Percentiles rank a stretch among this genome's conserved stretches.
phyloP scores from a whole-genome alignment of 78 protist species.

The Kipferlia bialata region DNA sequence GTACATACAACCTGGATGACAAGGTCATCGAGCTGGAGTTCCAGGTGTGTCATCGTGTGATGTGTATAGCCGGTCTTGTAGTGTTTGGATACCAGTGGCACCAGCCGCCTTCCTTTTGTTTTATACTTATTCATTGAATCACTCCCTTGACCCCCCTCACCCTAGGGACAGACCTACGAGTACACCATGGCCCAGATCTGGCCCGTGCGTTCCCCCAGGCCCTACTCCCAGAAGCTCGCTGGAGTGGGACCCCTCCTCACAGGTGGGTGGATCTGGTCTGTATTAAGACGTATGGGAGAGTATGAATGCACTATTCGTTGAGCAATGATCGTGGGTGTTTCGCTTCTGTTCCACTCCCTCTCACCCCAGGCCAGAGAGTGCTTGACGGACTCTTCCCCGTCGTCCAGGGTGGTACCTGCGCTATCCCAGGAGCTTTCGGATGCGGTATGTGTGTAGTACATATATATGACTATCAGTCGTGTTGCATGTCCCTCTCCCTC shows the following conservation, averaged over 20 bases:
- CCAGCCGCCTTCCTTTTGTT: too few species aligned
- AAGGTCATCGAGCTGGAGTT: constrained; percentile 17
- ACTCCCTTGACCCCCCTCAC: too few species aligned
- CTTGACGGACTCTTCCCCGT: constrained; percentile 97
- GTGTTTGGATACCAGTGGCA: too few species aligned
- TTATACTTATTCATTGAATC: background rate
- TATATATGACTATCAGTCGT: too few species aligned
- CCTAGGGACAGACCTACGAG: constrained; percentile 31
- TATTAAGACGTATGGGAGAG: too few species aligned
- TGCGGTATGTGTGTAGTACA: too few species aligned
- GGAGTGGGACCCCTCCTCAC: constrained; percentile 80
- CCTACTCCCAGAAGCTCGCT: constrained; percentile 75
- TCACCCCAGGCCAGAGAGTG: constrained; percentile 80
- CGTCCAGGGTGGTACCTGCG: constrained; percentile 94
- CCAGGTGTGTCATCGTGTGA: too few species aligned
- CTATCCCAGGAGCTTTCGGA: constrained; percentile 99
- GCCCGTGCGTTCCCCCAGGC: constrained; percentile 97
- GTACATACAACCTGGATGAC: constrained; percentile 66
- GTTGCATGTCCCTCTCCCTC: too few species aligned
- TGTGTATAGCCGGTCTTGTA: too few species aligned
- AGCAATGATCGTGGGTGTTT: too few species aligned
- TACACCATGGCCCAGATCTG: constrained; percentile 81
- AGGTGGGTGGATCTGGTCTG: constrained; percentile 55
- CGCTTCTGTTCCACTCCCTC: constrained; percentile 30
- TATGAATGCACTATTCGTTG: too few species aligned